phyloP scores from a whole-genome alignment of 2,329 filamentous ascomycete genomes.

The Calonectria montana region DNA sequence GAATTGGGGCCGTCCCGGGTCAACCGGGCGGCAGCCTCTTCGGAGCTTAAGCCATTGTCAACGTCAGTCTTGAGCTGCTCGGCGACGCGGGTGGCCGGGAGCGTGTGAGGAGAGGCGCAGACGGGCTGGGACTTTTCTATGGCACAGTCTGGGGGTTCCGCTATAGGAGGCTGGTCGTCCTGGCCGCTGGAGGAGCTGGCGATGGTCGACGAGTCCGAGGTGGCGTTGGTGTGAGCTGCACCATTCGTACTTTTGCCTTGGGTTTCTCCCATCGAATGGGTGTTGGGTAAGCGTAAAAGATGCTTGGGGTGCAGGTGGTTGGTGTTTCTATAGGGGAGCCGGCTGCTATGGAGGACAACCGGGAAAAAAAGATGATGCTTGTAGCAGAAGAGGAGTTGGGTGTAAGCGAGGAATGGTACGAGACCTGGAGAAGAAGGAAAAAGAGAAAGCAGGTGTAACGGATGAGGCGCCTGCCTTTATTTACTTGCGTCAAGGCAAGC shows the following conservation, averaged over 20 bases:
- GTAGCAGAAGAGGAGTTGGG: not conserved
- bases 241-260: constrained; percentile 52
- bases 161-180: constrained; percentile 55
- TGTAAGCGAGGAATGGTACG: constrained; percentile 35
- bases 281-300: constrained; percentile 42
- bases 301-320: constrained; percentile 20
- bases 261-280: constrained; percentile 57
- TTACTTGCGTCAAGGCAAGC: constrained; percentile 11
- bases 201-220: constrained; percentile 51
- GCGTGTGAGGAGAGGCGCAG: constrained; percentile 47
- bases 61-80: constrained; percentile 55
- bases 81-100: constrained; percentile 50
- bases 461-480: constrained; percentile 36
- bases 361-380: constrained; percentile 15
- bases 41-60: constrained; percentile 70
- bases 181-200: constrained; percentile 41
- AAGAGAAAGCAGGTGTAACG: constrained; percentile 18
- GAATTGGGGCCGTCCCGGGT: constrained; percentile 75
- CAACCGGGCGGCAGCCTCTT: constrained; percentile 74
- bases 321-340: constrained; percentile 20
- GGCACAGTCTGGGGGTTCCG: constrained; percentile 49
- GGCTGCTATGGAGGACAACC: constrained; percentile 26
- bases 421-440: constrained; percentile 31
- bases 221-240: constrained; percentile 53
- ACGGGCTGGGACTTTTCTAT: constrained; percentile 48